Percentiles rank a stretch among this genome's conserved stretches.
These are phyloP conservation scores for Carnegiea gigantea DNA, from an alignment of 179 eudicot genomes.

Conservation along the genomic window DNA sequence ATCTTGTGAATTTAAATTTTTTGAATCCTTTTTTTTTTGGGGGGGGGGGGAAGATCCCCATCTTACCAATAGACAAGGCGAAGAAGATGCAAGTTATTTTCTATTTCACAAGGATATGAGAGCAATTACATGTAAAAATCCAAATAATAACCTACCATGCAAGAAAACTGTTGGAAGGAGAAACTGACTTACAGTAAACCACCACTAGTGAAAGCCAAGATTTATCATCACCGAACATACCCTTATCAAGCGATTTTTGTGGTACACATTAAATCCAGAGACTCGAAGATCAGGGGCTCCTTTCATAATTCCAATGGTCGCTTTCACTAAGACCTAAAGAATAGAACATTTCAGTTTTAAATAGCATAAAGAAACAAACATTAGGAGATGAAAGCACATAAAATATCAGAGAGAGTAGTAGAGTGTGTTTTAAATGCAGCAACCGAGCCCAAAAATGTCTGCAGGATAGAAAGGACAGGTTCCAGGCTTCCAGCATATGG, in stretches of 20 bases:
- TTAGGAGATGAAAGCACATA: neutral
- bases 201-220: neutral
- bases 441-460: neutral
- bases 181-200: neutral
- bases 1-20: too few species aligned
- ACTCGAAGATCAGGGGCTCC: constrained; percentile 80
- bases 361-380: neutral
- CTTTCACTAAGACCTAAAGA: constrained; percentile 56
- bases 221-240: constrained; percentile 42
- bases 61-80: neutral
- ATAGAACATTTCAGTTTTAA: constrained; percentile 1
- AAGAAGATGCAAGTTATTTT: too few species aligned
- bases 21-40: too few species aligned
- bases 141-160: neutral
- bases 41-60: too few species aligned
- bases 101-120: neutral
- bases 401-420: too few species aligned
- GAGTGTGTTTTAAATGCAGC: neutral
- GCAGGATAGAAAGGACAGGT: neutral
- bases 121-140: neutral
- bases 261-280: constrained; percentile 89
- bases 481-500: neutral
- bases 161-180: constrained; percentile 3
- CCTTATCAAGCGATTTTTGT: constrained; percentile 96
- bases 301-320: constrained; percentile 82